phyloP scores from a whole-genome alignment of 2,329 filamentous ascomycete species.

The Fusarium liriodendri region DNA sequence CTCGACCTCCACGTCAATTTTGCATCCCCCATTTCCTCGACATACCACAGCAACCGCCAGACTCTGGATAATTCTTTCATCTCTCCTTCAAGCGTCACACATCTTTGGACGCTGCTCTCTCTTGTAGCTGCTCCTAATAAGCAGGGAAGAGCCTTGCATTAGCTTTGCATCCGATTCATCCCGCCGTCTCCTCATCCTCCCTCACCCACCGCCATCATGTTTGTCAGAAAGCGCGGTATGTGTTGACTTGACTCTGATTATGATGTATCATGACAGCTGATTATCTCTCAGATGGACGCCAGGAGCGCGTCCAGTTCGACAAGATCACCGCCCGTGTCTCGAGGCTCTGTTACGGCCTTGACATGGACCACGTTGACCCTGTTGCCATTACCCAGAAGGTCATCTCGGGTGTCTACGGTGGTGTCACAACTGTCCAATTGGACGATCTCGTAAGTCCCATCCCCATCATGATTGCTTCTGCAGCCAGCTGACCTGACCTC shows the following conservation, averaged over 20 bases:
- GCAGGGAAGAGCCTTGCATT: slow-evolving; percentile 40
- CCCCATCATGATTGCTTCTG: not conserved
- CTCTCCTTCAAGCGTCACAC: slow-evolving; percentile 29
- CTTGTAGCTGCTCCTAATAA: slow-evolving; percentile 40
- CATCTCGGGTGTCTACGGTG: slow-evolving; percentile 98
- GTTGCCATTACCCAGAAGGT: slow-evolving; percentile 99
- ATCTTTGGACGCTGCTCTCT: slow-evolving; percentile 34
- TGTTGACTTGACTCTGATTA: slow-evolving; percentile 29
- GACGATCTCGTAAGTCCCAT: slow-evolving; percentile 87
- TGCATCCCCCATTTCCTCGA: slow-evolving; percentile 40
- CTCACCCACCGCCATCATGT: slow-evolving; percentile 59
- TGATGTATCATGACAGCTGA: slow-evolving; percentile 42
- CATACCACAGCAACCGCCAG: slow-evolving; percentile 35
- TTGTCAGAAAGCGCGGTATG: slow-evolving; percentile 73
- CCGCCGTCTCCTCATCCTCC: slow-evolving; percentile 29
- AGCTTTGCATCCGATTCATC: slow-evolving; percentile 32
- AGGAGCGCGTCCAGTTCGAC: slow-evolving; percentile 99
- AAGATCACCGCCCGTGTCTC: slow-evolving; percentile 99
- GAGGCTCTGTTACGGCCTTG: slow-evolving; percentile 95
- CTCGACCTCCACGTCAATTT: slow-evolving; percentile 41
- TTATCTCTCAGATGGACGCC: slow-evolving; percentile 81
- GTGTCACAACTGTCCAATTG: slow-evolving; percentile 94
- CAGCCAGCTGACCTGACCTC: slow-evolving; percentile 11
- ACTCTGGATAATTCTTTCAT: slow-evolving; percentile 23
- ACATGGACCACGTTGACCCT: slow-evolving; percentile 93